These are phyloP conservation scores for Santalum album DNA, from an alignment of 164 flowering plant species.

Conservation along the genomic window DNA sequence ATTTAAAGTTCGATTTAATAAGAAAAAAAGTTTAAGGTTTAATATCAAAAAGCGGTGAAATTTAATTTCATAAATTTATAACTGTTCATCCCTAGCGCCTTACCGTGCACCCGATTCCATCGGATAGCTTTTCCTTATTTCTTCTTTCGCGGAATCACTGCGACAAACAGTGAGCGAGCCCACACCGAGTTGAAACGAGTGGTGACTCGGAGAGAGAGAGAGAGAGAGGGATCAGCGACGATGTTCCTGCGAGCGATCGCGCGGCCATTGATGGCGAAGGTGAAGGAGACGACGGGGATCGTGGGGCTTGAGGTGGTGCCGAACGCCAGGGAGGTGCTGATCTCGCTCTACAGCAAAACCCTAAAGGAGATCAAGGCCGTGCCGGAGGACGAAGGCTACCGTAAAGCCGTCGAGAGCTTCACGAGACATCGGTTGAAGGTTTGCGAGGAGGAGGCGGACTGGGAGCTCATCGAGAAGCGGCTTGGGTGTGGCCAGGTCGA, in stretches of 20 bases:
- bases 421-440: slow-evolving; percentile 75
- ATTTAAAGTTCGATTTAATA: too few species aligned
- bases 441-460: slow-evolving; percentile 81
- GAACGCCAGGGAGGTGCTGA: slow-evolving; percentile 80
- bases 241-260: slow-evolving; percentile 75
- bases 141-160: too few species aligned
- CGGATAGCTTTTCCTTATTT: too few species aligned
- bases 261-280: slow-evolving; percentile 75
- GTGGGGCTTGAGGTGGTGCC: slow-evolving; percentile 93
- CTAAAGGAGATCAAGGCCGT: slow-evolving; percentile 80
- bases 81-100: too few species aligned
- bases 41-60: too few species aligned
- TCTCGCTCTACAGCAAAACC: slow-evolving; percentile 71
- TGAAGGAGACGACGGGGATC: slow-evolving; percentile 97
- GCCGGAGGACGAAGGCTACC: slow-evolving; percentile 90
- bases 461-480: slow-evolving; percentile 83
- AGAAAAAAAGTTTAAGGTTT: too few species aligned
- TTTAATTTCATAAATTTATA: too few species aligned
- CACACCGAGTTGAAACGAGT: too few species aligned
- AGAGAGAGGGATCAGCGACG: slow-evolving; percentile 8
- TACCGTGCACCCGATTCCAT: too few species aligned
- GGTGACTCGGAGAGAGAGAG: slow-evolving; percentile 8
- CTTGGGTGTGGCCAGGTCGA: slow-evolving; percentile 96
- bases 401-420: slow-evolving; percentile 90
- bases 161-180: too few species aligned